phyloP scores from a whole-genome alignment of 306 rosid species.

The Albizia julibrissin region DNA sequence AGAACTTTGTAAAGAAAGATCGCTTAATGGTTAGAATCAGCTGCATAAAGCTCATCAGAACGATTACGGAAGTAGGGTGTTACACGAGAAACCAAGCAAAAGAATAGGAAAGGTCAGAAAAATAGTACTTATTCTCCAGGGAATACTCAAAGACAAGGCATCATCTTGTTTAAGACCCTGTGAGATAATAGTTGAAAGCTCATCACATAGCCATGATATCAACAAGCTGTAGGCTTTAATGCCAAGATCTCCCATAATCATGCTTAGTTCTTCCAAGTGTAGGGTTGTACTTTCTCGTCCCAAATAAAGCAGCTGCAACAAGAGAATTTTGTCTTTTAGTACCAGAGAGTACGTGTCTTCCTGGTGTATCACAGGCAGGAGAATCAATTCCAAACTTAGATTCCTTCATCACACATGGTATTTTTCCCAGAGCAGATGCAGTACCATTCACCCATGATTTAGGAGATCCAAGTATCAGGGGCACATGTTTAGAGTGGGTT shows the following conservation, averaged over 20 bases:
- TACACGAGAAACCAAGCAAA: conserved; percentile 23
- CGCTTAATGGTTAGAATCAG: too few species aligned
- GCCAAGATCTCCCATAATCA: conserved; percentile 71
- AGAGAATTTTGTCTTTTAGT: conserved; percentile 65
- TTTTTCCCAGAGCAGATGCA: conserved; percentile 56
- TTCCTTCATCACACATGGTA: conserved; percentile 62
- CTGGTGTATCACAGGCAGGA: conserved; percentile 51
- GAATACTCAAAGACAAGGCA: conserved; percentile 69
- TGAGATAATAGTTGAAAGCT: conserved; percentile 66
- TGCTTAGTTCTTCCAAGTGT: conserved; percentile 75
- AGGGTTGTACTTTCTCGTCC: conserved; percentile 79
- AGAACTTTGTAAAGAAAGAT: too few species aligned
- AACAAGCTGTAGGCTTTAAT: conserved; percentile 82
- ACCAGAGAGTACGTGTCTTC: conserved; percentile 48
- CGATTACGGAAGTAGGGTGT: too few species aligned
- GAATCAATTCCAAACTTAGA: conserved; percentile 63
- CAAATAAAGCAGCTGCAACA: conserved; percentile 77
- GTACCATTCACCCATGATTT: conserved; percentile 74
- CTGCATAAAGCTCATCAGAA: too few species aligned
- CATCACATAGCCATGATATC: conserved; percentile 86
- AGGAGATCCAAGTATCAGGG: conserved; percentile 85
- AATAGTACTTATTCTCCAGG: conserved; percentile 74
- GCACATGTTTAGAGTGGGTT: conserved; percentile 82
- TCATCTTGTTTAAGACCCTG: conserved; percentile 78
- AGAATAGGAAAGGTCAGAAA: conserved; percentile 5